Conservation (phyloP, 2,329 filamentous ascomycete genomes). For the Didymellaceae sp. region DNA sequence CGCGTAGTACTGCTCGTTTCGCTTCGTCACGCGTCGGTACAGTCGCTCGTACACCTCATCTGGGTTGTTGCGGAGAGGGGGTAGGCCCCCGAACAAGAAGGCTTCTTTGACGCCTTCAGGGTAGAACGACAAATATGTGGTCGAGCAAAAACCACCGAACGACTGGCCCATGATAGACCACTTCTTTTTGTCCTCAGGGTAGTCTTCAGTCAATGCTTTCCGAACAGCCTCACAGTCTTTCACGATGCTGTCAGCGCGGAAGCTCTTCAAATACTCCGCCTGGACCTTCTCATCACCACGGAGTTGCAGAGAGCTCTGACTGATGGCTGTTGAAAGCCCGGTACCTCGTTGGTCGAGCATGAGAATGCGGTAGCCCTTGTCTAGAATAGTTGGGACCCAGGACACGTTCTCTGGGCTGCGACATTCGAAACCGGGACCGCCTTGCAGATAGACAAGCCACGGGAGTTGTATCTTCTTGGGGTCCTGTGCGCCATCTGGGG, state of each 20-base stretch:
- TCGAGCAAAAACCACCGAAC: conserved; percentile 85
- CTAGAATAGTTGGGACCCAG: conserved; percentile 73
- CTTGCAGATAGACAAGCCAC: conserved; percentile 77
- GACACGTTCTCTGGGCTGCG: conserved; percentile 74
- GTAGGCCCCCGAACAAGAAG: conserved; percentile 84
- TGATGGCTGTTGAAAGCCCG: conserved; percentile 81
- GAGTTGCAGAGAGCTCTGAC: conserved; percentile 71
- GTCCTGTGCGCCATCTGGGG: conserved; percentile 57
- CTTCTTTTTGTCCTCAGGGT: conserved; percentile 71
- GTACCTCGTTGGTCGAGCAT: conserved; percentile 92
- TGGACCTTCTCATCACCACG: conserved; percentile 71
- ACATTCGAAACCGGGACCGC: conserved; percentile 83
- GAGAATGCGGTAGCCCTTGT: conserved; percentile 81
- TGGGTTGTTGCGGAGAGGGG: conserved; percentile 73
- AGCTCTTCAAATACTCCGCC: conserved; percentile 80
- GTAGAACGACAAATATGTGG: conserved; percentile 82
- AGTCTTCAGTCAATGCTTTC: conserved; percentile 72
- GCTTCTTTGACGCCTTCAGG: conserved; percentile 79
- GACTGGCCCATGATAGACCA: conserved; percentile 92
- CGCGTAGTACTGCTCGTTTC: conserved; percentile 79
- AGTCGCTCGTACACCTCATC: conserved; percentile 78
- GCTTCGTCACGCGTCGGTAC: conserved; percentile 70
- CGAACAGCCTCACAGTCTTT: conserved; percentile 87
- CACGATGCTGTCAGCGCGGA: conserved; percentile 90
- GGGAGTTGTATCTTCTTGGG: conserved; percentile 59